A percentile compares a stretch with the other conserved stretches of the same genome.
Evolutionary conservation across 768 basidiomycete genomes (phyloP).

Genomic region (Chalciporus piperatus): DNA sequence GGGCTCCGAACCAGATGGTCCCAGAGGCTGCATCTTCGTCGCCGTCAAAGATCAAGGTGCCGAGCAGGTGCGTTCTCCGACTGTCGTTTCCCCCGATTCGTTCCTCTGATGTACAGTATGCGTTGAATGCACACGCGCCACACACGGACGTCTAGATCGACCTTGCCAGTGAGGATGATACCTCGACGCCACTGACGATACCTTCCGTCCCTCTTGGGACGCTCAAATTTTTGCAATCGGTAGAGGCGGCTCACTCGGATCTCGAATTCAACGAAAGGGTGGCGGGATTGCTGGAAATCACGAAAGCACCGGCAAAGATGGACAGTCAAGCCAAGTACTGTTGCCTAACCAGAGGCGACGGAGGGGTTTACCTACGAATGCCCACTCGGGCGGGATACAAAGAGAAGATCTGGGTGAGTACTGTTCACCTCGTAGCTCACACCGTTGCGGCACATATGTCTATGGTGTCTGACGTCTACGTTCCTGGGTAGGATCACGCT

Average conservation of each 20-base stretch:
- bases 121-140: too few relatives aligned
- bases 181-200: constrained; percentile 52
- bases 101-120: too few relatives aligned
- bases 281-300: constrained; percentile 62
- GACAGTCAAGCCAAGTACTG: constrained; percentile 97
- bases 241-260: constrained; percentile 90
- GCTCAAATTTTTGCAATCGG: constrained; percentile 82
- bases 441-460: too few relatives aligned
- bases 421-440: too few relatives aligned
- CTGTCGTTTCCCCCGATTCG: not conserved
- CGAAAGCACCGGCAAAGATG: constrained; percentile 72
- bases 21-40: constrained; percentile 79
- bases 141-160: constrained; percentile 40
- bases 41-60: constrained; percentile 87
- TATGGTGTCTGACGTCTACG: too few relatives aligned
- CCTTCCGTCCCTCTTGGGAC: constrained; percentile 37
- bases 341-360: constrained; percentile 81
- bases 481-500: constrained; percentile 73
- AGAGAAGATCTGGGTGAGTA: constrained; percentile 95
- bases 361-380: constrained; percentile 77
- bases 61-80: constrained; percentile 48
- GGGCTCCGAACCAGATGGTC: constrained; percentile 48
- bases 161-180: constrained; percentile 47
- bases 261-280: constrained; percentile 80
- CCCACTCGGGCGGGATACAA: constrained; percentile 74